Evolutionary conservation across 805 yeast genomes (phyloP).

Genomic region (Yarrowia sp.): DNA sequence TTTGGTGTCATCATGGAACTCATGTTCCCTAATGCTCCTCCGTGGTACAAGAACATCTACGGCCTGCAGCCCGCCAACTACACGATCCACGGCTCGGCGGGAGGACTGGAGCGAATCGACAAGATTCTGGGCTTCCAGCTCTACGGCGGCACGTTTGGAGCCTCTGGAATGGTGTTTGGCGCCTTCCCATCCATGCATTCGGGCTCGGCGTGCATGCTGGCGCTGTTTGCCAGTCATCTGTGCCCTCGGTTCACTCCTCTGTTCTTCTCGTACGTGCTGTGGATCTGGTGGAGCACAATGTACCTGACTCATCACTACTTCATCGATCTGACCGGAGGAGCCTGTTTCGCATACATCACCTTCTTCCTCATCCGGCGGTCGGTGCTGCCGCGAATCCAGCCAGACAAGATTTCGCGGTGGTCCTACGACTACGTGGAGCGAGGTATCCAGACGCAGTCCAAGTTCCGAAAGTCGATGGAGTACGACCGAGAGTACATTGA

Average conservation of each 20-base stretch:
- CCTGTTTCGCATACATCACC: constrained; percentile 67
- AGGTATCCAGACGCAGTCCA: constrained; percentile 31
- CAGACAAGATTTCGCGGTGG: constrained; percentile 43
- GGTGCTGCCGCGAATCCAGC: constrained; percentile 52
- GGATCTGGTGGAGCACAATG: constrained; percentile 99
- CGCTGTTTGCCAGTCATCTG: constrained; percentile 74
- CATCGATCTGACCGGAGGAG: constrained; percentile 91
- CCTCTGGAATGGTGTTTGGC: constrained; percentile 91
- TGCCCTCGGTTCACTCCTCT: constrained; percentile 68
- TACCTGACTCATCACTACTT: constrained; percentile 95
- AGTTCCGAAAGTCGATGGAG: constrained; percentile 33
- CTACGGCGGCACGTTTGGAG: constrained; percentile 76
- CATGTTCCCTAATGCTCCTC: constrained; percentile 91
- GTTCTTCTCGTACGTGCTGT: constrained; percentile 73
- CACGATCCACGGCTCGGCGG: constrained; percentile 89
- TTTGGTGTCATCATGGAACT: constrained; percentile 81
- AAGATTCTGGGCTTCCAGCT: constrained; percentile 69
- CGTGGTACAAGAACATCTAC: constrained; percentile 86
- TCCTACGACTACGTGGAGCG: constrained; percentile 42
- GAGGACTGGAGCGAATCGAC: constrained; percentile 90
- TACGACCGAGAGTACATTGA: constrained; percentile 31
- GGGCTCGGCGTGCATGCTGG: constrained; percentile 93
- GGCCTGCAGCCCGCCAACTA: constrained; percentile 90
- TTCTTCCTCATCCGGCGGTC: constrained; percentile 67
- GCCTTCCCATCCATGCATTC: constrained; percentile 85